Percentiles rank a stretch among this genome's conserved stretches.
phyloP scores from a whole-genome alignment of 164 flowering plant species.

The Cinnamomum chago region DNA sequence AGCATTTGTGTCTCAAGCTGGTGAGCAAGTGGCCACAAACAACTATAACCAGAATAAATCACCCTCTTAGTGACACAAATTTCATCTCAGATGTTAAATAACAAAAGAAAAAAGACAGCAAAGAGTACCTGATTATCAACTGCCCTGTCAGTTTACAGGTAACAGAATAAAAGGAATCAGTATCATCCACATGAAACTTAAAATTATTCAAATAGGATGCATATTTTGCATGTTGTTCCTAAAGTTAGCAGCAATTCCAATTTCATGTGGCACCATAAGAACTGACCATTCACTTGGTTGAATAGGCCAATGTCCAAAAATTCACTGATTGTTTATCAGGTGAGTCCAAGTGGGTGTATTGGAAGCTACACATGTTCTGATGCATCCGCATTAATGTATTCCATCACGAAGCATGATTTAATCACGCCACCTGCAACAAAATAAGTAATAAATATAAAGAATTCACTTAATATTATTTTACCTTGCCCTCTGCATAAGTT shows the following conservation, averaged over 20 bases:
- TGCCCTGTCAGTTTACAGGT: constrained; percentile 28
- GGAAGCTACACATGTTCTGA: background rate
- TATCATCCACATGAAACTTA: background rate
- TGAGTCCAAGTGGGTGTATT: background rate
- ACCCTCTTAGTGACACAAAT: background rate
- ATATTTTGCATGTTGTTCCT: too few species aligned
- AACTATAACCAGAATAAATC: constrained; percentile 16
- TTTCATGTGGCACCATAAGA: too few species aligned
- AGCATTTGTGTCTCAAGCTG: constrained; percentile 29
- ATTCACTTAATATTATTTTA: background rate
- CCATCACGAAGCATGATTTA: background rate
- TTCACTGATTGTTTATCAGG: too few species aligned
- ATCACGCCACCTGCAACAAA: background rate
- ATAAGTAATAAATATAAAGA: background rate
- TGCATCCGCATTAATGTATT: too few species aligned
- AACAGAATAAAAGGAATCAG: constrained; percentile 1
- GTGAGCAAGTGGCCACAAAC: constrained; percentile 39
- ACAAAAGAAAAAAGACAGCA: background rate
- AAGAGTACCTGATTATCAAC: constrained; percentile 37
- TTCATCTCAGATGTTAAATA: background rate
- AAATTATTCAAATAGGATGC: background rate
- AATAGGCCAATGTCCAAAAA: too few species aligned
- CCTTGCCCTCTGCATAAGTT: constrained; percentile 42
- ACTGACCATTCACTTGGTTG: too few species aligned
- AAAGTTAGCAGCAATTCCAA: too few species aligned